Evolutionary conservation across 108 stramenopile genomes (phyloP), one percentile per base, ranked within the genome.

Genomic region (Cyclostephanos tholiformis): DNA sequence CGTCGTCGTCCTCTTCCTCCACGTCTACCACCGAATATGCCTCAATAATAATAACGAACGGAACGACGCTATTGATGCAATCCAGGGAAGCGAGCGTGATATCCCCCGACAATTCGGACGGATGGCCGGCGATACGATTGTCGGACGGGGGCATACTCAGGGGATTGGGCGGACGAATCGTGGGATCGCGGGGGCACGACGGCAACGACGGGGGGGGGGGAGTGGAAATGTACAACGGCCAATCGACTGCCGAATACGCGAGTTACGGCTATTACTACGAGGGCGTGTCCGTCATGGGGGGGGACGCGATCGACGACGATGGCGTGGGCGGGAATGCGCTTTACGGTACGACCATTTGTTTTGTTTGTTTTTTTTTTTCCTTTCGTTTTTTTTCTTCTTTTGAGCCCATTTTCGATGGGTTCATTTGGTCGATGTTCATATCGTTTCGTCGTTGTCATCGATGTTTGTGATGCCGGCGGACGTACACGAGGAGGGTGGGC

Each of bases 181-280:
- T 32, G 32, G 32, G 2, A 32, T 4, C 25, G 10, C 30, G n/a
- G n/a, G n/a, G n/a, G n/a, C n/a, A n/a, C n/a, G n/a, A n/a, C 27
- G 46, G 19, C 16, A 32, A 26, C 8, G n/a, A 53, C 25, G 52
- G 52, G 6, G 52, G 52, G 50, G 16, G 26, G 19, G 65, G 49
- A 16, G 46, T 66, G 35, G 49, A 66, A 35, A 20, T 66, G 65
- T 50, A 66, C 51, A 66, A 66, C 32, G 65, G 65, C 11, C 65
- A 66, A 66, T 66, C 43, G 7, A 66, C 49, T 11, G 16, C 27
- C 4, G 46, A 66, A 2, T 51, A 49, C 35, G 65, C 65, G 23
- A 51, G 49, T 25, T 52, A 48, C 50, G 65, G 49, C 30, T 29
- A 66, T 29, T 50, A 32, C 20, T 66, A 32, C 50, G 65, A 27